A percentile compares a stretch with the other conserved stretches of the same genome.
Evolutionary conservation across 345 rosid species (phyloP).

Genomic region (Salix arbutifolia): DNA sequence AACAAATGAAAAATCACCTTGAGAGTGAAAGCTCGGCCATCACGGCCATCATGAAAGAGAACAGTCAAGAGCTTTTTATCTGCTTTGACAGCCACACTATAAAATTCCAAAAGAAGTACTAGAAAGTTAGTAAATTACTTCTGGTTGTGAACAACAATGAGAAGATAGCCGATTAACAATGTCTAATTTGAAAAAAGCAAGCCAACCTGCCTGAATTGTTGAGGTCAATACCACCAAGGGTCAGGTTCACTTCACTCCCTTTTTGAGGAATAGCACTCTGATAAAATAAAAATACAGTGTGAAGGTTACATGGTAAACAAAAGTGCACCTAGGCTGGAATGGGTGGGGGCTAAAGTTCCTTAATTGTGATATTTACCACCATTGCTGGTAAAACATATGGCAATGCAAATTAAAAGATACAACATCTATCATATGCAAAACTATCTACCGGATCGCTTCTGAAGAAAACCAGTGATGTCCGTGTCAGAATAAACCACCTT

Average conservation of each 20-base stretch:
- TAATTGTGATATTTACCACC: neutral
- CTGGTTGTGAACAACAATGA: conserved; percentile 15
- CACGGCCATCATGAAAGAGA: conserved; percentile 92
- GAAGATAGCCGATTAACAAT: conserved; percentile 1
- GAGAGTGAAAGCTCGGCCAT: conserved; percentile 92
- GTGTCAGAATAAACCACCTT: conserved; percentile 68
- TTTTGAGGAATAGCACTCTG: conserved; percentile 59
- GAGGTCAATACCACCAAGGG: conserved; percentile 92
- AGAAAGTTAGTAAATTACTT: conserved; percentile 27
- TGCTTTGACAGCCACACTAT: conserved; percentile 89
- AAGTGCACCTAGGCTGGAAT: conserved; percentile 1
- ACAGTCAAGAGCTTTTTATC: conserved; percentile 95
- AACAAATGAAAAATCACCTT: conserved; percentile 49
- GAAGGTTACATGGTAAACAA: conserved; percentile 5
- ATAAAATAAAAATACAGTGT: conserved; percentile 14
- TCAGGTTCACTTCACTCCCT: conserved; percentile 68
- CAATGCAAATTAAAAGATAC: neutral
- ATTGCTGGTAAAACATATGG: too few species aligned
- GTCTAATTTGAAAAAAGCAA: conserved; percentile 31
- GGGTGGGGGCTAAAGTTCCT: neutral
- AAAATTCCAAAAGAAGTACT: conserved; percentile 22
- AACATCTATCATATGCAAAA: conserved; percentile 5
- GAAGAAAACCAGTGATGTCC: conserved; percentile 70
- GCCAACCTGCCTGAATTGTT: conserved; percentile 99
- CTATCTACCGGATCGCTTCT: conserved; percentile 70